These are phyloP conservation scores for Microthlaspi erraticum DNA, from an alignment of 345 rosid species.

Conservation along the genomic window DNA sequence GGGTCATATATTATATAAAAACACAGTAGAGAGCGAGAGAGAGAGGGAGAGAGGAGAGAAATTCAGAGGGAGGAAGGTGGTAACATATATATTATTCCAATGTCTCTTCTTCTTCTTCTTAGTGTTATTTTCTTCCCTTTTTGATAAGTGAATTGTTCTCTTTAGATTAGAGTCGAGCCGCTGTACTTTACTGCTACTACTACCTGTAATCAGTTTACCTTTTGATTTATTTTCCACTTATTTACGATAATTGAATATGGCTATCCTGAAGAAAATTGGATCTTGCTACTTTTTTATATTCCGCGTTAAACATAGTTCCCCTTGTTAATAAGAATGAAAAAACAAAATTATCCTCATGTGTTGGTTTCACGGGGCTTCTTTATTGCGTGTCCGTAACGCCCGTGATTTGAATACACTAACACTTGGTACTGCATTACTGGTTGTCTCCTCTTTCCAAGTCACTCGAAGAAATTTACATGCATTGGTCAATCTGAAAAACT, in stretches of 20 bases:
- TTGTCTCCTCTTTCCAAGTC: neutral
- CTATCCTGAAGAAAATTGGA: slow-evolving; percentile 8
- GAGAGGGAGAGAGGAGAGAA: neutral
- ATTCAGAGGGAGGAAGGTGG: slow-evolving; percentile 3
- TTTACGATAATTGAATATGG: slow-evolving; percentile 25
- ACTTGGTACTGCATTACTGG: neutral
- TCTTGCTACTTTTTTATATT: too few species aligned
- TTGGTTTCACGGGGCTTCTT: neutral
- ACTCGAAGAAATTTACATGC: neutral
- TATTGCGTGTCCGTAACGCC: neutral
- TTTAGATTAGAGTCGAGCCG: slow-evolving; percentile 41
- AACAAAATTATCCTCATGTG: too few species aligned
- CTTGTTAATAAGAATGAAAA: too few species aligned
- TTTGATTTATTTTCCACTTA: neutral
- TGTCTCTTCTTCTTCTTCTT: slow-evolving; percentile 22
- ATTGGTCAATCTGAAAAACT: slow-evolving; percentile 8
- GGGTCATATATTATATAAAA: slow-evolving; percentile 37
- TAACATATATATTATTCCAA: slow-evolving; percentile 20
- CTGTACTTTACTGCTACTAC: slow-evolving; percentile 38
- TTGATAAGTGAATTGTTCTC: slow-evolving; percentile 36
- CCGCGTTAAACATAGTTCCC: too few species aligned
- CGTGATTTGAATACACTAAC: neutral
- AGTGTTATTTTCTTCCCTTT: slow-evolving; percentile 8
- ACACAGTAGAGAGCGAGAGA: slow-evolving; percentile 27
- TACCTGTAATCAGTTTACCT: slow-evolving; percentile 28